Conservation (phyloP, 768 basidiomycete genomes). For the Cystofilobasidium macerans region DNA sequence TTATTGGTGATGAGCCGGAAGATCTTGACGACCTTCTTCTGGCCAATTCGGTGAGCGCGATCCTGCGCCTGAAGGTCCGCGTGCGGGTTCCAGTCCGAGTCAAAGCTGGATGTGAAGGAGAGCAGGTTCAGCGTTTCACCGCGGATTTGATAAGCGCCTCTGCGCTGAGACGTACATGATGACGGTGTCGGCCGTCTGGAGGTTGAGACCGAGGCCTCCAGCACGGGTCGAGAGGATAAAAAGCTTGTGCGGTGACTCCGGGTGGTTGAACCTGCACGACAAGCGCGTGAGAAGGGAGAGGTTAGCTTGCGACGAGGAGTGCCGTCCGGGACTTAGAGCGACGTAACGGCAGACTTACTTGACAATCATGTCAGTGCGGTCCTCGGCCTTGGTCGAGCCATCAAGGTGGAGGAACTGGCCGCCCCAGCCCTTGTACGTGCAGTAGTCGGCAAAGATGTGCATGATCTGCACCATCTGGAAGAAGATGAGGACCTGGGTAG, state of each 20-base stretch:
- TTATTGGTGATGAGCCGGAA: slow-evolving; percentile 94
- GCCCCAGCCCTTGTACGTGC: slow-evolving; percentile 61
- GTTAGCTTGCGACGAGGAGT: slow-evolving; percentile 10
- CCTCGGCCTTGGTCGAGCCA: slow-evolving; percentile 91
- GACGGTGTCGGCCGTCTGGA: slow-evolving; percentile 93
- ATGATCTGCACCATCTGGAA: slow-evolving; percentile 99
- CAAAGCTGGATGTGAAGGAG: slow-evolving; percentile 34
- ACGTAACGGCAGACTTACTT: no score
- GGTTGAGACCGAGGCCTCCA: slow-evolving; percentile 83
- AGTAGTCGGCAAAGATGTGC: slow-evolving; percentile 94
- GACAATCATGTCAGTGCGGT: slow-evolving; percentile 49
- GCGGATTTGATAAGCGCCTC: not conserved
- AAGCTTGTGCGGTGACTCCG: slow-evolving; percentile 71
- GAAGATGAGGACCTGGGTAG: slow-evolving; percentile 77
- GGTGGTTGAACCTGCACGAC: no score
- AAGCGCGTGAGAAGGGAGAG: slow-evolving; percentile 65
- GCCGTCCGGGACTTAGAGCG: not conserved
- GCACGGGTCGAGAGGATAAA: slow-evolving; percentile 91
- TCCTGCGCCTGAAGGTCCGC: slow-evolving; percentile 99
- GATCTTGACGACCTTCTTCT: slow-evolving; percentile 94
- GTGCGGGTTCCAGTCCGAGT: slow-evolving; percentile 75
- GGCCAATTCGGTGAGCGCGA: slow-evolving; percentile 96
- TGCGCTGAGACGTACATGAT: slow-evolving; percentile 52
- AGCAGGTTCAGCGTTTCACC: slow-evolving; percentile 18
- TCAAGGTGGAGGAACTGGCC: slow-evolving; percentile 83